Evolutionary conservation across 2,329 filamentous ascomycete genomes (phyloP), one percentile per base, ranked within the genome.

Genomic region (Diaporthe sp.): DNA sequence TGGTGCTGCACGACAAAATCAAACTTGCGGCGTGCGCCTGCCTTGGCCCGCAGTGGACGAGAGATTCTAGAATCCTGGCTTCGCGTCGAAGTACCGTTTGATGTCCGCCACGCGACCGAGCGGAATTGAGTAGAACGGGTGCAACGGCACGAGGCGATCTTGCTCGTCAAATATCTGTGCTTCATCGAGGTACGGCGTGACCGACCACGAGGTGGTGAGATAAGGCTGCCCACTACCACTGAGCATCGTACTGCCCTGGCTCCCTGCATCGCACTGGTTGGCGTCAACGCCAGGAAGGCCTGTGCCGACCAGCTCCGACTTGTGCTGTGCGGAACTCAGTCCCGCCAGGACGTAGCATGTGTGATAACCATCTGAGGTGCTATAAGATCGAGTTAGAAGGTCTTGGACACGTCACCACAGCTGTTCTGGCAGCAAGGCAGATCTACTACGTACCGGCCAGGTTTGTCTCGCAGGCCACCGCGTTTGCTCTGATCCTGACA

Each of bases 381-480:
- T 95, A 78, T 22, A 17, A 19, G 25, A 30, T 44, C 27, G 22
- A 55, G 47, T 73, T 55, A 75, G 74, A 69, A 50, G 59, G 30
- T 42, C 44, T 47, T 42, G 27, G 44, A 72, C n/a, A 68, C n/a
- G 22, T 42, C 27, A 35, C 32, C 5, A 37, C n/a, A 50, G 19
- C 73, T 70, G 51, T 17, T 53, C 22, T 30, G 22, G 30, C 7
- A 32, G 25, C 22, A 44, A 30, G 32, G 58, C 72, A 37, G 56
- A 47, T 47, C 39, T 25, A 63, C 37, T 69, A 88, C 93, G 85
- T 88, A 95, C 92, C 95, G 95, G 82, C 93, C 93, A 19, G 97
- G 97, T 85, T 99, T 99, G 84, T 99, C 97, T 80, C 96, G 90
- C 83, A 99, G 86, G 1, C 97, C 97, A 71, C 96, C 96, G 75